Conservation (phyloP, 129 eudicot genomes). For the Silybum marianum region DNA sequence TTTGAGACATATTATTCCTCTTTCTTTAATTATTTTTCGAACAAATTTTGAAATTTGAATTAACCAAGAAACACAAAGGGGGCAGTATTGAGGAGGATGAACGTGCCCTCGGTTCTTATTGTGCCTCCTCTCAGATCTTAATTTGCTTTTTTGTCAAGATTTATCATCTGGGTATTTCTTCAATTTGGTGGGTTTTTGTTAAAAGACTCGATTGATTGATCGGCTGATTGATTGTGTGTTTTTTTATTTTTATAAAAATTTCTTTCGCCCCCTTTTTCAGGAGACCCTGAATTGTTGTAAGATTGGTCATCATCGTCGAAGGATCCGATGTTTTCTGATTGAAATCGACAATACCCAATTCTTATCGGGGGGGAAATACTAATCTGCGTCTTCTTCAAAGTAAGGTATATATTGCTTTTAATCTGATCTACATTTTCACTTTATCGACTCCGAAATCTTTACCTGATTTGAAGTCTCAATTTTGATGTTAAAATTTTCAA, state of each 20-base stretch:
- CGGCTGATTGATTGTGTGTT: constrained; percentile 8
- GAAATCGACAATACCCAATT: constrained; percentile 12
- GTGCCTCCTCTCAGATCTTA: constrained; percentile 53
- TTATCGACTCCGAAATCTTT: neutral
- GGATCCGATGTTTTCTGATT: constrained; percentile 40
- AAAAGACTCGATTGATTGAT: constrained; percentile 10
- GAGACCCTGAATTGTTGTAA: constrained; percentile 17
- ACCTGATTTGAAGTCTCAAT: neutral
- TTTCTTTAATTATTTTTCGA: neutral
- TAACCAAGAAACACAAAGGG: constrained; percentile 20
- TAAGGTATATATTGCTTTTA: constrained; percentile 19
- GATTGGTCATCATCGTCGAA: constrained; percentile 31
- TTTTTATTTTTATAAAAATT: neutral
- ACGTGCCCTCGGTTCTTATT: constrained; percentile 59
- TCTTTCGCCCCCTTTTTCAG: constrained; percentile 13
- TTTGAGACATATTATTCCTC: neutral
- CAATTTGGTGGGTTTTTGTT: constrained; percentile 39
- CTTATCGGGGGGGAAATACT: constrained; percentile 12
- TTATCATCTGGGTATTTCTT: constrained; percentile 41
- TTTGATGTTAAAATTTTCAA: neutral
- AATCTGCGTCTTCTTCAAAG: constrained; percentile 12
- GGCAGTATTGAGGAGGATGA: constrained; percentile 56
- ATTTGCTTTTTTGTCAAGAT: constrained; percentile 14
- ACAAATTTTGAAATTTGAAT: constrained; percentile 6
- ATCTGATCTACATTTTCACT: constrained; percentile 23